Conservation (phyloP, 2,329 filamentous ascomycete species). For the Nigrospora oryzae region DNA sequence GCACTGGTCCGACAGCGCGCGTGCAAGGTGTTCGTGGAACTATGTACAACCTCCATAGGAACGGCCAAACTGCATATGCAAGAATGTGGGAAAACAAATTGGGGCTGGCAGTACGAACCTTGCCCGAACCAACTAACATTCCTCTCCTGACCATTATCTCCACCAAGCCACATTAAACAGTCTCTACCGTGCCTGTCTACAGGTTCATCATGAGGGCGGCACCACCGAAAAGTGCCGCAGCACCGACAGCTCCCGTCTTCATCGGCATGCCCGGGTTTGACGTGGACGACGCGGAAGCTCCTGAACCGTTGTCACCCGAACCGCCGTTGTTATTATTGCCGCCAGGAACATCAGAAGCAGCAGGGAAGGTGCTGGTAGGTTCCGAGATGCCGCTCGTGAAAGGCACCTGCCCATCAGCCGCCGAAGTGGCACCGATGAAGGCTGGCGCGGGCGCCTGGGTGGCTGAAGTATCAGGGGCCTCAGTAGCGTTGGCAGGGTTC, state of each 20-base stretch:
- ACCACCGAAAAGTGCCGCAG: slow-evolving; percentile 16
- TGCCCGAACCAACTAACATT: too few relatives aligned
- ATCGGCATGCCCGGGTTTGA: slow-evolving; percentile 16
- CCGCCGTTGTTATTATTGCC: too few relatives aligned
- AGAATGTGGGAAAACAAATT: too few relatives aligned
- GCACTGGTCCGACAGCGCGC: too few relatives aligned
- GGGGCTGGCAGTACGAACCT: too few relatives aligned
- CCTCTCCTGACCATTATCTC: too few relatives aligned
- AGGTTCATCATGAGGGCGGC: slow-evolving; percentile 13
- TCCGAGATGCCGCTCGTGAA: slow-evolving; percentile 46
- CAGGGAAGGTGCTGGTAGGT: slow-evolving; percentile 28
- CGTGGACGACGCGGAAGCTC: slow-evolving; percentile 6
- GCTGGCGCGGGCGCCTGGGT: slow-evolving; percentile 36
- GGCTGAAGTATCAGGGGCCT: slow-evolving; percentile 30
- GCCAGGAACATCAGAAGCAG: slow-evolving; percentile 18
- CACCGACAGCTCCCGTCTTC: slow-evolving; percentile 29
- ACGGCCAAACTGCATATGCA: too few relatives aligned
- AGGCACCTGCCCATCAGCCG: slow-evolving; percentile 30
- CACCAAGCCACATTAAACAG: too few relatives aligned
- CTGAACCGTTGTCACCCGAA: too few relatives aligned
- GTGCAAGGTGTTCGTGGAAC: too few relatives aligned
- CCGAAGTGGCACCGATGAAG: slow-evolving; percentile 43
- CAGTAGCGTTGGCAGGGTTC: slow-evolving; percentile 42
- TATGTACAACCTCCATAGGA: too few relatives aligned
- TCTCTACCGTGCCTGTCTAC: not conserved